Percentiles rank a stretch among this genome's conserved stretches.
Evolutionary conservation across 1,139 yeast species (phyloP).

Genomic region (Blastobotrys arbuscula): DNA sequence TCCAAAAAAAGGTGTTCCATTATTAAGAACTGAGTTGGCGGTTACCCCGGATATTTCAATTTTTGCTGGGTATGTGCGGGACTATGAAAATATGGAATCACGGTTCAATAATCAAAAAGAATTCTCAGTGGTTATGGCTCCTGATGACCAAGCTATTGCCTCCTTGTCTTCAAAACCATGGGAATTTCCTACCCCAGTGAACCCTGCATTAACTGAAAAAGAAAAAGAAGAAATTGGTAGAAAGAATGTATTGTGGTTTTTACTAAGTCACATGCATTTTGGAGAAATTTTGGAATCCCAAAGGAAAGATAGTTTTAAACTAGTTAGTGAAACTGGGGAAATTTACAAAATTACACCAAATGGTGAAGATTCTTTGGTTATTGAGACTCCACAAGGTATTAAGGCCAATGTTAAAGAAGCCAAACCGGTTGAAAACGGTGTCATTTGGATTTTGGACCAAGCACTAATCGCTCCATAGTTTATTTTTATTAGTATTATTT

Average conservation of each 20-base stretch:
- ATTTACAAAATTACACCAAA: conserved; percentile 15
- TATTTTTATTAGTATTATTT: neutral
- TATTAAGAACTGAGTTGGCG: conserved; percentile 33
- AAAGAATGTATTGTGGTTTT: conserved; percentile 28
- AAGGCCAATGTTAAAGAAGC: conserved; percentile 22
- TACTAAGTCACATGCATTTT: conserved; percentile 29
- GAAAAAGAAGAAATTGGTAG: conserved; percentile 28
- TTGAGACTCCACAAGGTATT: conserved; percentile 14
- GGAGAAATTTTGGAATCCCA: conserved; percentile 18
- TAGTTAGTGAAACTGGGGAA: conserved; percentile 19
- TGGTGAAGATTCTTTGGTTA: conserved; percentile 11
- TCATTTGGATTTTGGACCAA: conserved; percentile 23
- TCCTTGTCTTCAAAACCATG: conserved; percentile 33
- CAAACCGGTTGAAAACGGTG: conserved; percentile 26
- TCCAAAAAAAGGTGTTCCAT: conserved; percentile 30
- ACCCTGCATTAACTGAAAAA: conserved; percentile 16
- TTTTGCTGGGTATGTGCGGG: conserved; percentile 32
- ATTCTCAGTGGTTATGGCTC: conserved; percentile 34
- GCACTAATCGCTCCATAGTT: conserved; percentile 14
- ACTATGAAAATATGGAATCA: conserved; percentile 24
- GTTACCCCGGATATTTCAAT: conserved; percentile 31
- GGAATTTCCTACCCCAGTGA: conserved; percentile 30
- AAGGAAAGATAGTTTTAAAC: conserved; percentile 6
- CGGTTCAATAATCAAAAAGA: conserved; percentile 28
- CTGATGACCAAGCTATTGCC: conserved; percentile 31